phyloP scores from a whole-genome alignment of 805 yeast genomes.

The Ogataea parapolymorpha region DNA sequence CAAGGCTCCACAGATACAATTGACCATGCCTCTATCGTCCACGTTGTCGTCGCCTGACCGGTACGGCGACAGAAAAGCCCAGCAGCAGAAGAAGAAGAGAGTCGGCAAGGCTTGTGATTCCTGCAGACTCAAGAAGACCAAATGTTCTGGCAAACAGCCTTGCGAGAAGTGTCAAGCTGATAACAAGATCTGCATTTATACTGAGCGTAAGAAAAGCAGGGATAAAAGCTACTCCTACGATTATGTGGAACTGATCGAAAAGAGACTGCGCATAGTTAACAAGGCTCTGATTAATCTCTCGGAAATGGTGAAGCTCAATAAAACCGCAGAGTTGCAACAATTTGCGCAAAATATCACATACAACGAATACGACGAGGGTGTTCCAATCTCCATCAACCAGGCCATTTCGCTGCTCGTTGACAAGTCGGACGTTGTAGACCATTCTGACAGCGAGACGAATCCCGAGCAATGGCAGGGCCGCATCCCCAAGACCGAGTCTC shows the following conservation, averaged over 20 bases:
- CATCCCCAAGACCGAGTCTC: conserved; percentile 1
- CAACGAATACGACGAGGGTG: conserved; percentile 17
- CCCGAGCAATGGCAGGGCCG: background rate
- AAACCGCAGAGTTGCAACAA: conserved; percentile 8
- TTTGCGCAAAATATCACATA: conserved; percentile 17
- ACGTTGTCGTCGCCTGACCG: conserved; percentile 12
- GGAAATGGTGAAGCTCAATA: conserved; percentile 24
- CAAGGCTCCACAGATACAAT: background rate
- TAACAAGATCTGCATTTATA: conserved; percentile 57
- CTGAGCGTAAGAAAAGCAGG: conserved; percentile 50
- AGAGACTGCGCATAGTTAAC: conserved; percentile 50
- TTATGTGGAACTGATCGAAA: conserved; percentile 61
- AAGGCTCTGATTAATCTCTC: conserved; percentile 44
- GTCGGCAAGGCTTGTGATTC: conserved; percentile 66
- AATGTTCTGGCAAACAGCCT: conserved; percentile 61
- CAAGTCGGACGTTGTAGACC: conserved; percentile 37
- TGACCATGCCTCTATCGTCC: conserved; percentile 1
- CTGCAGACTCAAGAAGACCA: conserved; percentile 60
- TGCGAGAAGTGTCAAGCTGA: conserved; percentile 53
- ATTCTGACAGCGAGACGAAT: conserved; percentile 34
- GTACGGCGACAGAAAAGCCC: conserved; percentile 8
- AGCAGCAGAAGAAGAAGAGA: conserved; percentile 40
- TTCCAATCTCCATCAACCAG: conserved; percentile 42
- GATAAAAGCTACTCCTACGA: conserved; percentile 58
- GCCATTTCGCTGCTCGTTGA: conserved; percentile 42